A percentile compares a stretch with the other conserved stretches of the same genome.
Conservation (phyloP, 1,139 yeast species). For the Sugiyamaella neomexicana region DNA sequence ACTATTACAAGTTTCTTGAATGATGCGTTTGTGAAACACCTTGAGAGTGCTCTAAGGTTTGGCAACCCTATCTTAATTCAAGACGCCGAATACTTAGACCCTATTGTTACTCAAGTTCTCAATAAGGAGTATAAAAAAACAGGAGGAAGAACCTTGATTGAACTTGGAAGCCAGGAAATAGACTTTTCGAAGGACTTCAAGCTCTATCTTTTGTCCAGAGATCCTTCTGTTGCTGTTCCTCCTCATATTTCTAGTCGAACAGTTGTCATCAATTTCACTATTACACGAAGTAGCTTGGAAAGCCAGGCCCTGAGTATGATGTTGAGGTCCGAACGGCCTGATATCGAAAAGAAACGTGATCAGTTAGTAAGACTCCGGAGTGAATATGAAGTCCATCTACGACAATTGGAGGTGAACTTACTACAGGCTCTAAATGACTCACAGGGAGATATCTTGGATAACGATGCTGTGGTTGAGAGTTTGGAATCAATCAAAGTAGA, state of each 20-base stretch:
- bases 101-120: constrained; percentile 63
- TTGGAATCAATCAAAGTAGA: constrained; percentile 68
- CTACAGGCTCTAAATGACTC: constrained; percentile 59
- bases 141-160: constrained; percentile 70
- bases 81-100: constrained; percentile 81
- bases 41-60: constrained; percentile 80
- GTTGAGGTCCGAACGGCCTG: constrained; percentile 61
- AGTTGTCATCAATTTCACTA: constrained; percentile 64
- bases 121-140: constrained; percentile 59
- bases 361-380: constrained; percentile 58
- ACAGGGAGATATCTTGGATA: constrained; percentile 66
- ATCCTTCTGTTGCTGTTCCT: constrained; percentile 51
- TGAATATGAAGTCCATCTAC: constrained; percentile 57
- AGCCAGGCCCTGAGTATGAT: constrained; percentile 62
- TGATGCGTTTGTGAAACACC: constrained; percentile 62
- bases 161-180: constrained; percentile 61
- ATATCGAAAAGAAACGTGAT: constrained; percentile 57
- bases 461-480: constrained; percentile 57
- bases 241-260: constrained; percentile 64
- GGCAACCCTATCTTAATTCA: constrained; percentile 73
- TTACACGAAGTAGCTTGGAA: constrained; percentile 67
- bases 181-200: constrained; percentile 68
- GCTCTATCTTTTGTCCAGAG: constrained; percentile 61
- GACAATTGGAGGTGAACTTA: constrained; percentile 60
- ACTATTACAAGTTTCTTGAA: constrained; percentile 70